These are phyloP conservation scores for Cucumis melo DNA, from an alignment of 306 rosid species.

Conservation along the genomic window DNA sequence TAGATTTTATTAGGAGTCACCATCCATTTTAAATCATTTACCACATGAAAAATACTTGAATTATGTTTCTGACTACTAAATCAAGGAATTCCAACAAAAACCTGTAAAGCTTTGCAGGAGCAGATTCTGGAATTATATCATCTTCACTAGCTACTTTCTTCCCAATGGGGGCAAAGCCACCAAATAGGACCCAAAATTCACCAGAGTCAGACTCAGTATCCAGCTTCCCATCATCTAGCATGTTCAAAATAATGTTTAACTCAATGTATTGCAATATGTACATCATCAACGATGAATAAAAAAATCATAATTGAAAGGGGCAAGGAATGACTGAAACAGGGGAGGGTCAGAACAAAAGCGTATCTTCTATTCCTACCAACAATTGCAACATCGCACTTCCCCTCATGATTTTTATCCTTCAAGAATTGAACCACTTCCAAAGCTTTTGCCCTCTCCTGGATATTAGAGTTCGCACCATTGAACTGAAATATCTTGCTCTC, in stretches of 20 bases:
- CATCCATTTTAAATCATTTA: not conserved
- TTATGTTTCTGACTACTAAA: not conserved
- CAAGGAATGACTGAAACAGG: not conserved
- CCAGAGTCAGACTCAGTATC: constrained; percentile 99
- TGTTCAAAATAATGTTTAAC: constrained; percentile 5
- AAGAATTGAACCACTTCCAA: constrained; percentile 86
- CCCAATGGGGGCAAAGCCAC: constrained; percentile 98
- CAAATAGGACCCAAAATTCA: constrained; percentile 98
- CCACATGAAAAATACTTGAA: not conserved
- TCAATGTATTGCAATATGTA: not conserved
- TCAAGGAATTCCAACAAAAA: constrained; percentile 7
- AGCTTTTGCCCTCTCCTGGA: constrained; percentile 98
- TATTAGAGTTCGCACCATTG: constrained; percentile 95
- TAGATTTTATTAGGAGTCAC: not conserved
- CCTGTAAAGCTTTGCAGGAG: constrained; percentile 85
- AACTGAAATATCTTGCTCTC: constrained; percentile 81
- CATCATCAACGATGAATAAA: constrained; percentile 13
- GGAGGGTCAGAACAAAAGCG: not conserved
- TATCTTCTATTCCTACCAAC: constrained; percentile 48
- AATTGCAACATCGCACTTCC: constrained; percentile 85
- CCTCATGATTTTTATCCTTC: constrained; percentile 87
- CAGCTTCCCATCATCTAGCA: constrained; percentile 93
- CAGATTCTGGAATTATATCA: constrained; percentile 70
- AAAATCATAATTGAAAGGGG: constrained; percentile 9
- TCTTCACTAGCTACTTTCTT: constrained; percentile 78